A percentile compares a stretch with the other conserved stretches of the same genome.
phyloP scores from a whole-genome alignment of 2,329 filamentous ascomycete species.

The Aphanoascus verrucosus region DNA sequence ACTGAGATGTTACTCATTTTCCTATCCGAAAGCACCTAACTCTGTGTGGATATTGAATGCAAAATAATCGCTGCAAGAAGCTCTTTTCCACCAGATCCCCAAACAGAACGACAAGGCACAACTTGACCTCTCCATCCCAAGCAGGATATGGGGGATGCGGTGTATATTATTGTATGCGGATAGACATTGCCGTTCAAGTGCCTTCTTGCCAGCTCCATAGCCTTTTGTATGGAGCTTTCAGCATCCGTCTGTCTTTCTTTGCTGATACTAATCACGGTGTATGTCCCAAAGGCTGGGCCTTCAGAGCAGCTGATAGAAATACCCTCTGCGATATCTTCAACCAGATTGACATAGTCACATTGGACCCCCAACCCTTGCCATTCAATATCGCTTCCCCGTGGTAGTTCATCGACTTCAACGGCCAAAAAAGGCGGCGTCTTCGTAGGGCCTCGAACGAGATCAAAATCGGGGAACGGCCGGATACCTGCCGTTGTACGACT shows the following conservation, averaged over 20 bases:
- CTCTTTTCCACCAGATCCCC: constrained; percentile 27
- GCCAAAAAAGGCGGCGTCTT: constrained; percentile 58
- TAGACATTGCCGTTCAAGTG: constrained; percentile 3
- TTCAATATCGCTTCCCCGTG: constrained; percentile 63
- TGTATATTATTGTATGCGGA: constrained; percentile 30
- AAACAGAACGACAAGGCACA: constrained; percentile 34
- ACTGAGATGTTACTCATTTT: neutral
- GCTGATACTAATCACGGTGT: constrained; percentile 27
- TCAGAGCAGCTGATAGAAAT: constrained; percentile 20
- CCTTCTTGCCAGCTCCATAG: constrained; percentile 14
- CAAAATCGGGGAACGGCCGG: constrained; percentile 22
- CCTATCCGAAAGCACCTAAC: neutral
- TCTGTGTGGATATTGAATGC: constrained; percentile 15
- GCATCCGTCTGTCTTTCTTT: constrained; percentile 16
- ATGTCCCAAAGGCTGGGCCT: constrained; percentile 15
- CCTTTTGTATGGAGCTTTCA: constrained; percentile 19
- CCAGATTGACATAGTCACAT: constrained; percentile 23
- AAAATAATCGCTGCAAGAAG: constrained; percentile 31
- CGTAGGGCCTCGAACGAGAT: constrained; percentile 17
- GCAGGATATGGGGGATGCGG: constrained; percentile 20
- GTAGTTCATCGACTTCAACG: constrained; percentile 65
- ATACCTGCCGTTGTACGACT: constrained; percentile 19
- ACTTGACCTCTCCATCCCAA: constrained; percentile 27
- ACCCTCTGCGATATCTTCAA: constrained; percentile 15
- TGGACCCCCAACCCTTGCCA: constrained; percentile 64